Conservation (phyloP, 2,329 filamentous ascomycete species). For the Aspergillus unguis region DNA sequence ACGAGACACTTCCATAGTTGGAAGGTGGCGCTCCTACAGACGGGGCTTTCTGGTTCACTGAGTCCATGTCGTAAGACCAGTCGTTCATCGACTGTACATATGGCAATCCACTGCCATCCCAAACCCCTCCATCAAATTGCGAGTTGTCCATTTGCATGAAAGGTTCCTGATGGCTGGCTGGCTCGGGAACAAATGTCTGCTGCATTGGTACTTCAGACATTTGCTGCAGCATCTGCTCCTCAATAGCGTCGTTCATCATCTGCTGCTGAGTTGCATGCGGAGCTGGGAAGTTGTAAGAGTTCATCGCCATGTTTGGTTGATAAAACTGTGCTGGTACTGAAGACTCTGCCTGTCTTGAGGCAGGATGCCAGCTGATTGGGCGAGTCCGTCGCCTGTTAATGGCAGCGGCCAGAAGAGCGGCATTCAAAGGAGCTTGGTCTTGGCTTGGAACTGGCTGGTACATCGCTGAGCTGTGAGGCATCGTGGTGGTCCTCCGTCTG, state of each 20-base stretch:
- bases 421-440: slow-evolving; percentile 45
- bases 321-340: slow-evolving; percentile 21
- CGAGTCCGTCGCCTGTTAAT: slow-evolving; percentile 45
- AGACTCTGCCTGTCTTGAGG: slow-evolving; percentile 44
- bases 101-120: slow-evolving; percentile 16
- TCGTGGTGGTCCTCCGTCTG: slow-evolving; percentile 55
- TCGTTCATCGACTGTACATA: slow-evolving; percentile 26
- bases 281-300: slow-evolving; percentile 19
- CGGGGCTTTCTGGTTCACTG: slow-evolving; percentile 32
- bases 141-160: slow-evolving; percentile 24
- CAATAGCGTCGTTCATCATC: slow-evolving; percentile 16
- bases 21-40: slow-evolving; percentile 29
- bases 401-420: slow-evolving; percentile 37
- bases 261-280: slow-evolving; percentile 21
- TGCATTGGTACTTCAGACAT: slow-evolving; percentile 24
- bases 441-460: slow-evolving; percentile 31
- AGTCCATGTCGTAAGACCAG: slow-evolving; percentile 34
- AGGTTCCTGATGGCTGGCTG: slow-evolving; percentile 19
- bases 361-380: slow-evolving; percentile 74
- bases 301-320: slow-evolving; percentile 17
- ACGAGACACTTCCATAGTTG: slow-evolving; percentile 35
- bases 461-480: slow-evolving; percentile 42
- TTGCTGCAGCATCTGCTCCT: slow-evolving; percentile 20
- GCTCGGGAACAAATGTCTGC: slow-evolving; percentile 22
- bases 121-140: slow-evolving; percentile 25